A percentile compares a stretch with the other conserved stretches of the same genome.
Evolutionary conservation across 2,329 filamentous ascomycete genomes (phyloP).

Genomic region (Sclerotinia minor): DNA sequence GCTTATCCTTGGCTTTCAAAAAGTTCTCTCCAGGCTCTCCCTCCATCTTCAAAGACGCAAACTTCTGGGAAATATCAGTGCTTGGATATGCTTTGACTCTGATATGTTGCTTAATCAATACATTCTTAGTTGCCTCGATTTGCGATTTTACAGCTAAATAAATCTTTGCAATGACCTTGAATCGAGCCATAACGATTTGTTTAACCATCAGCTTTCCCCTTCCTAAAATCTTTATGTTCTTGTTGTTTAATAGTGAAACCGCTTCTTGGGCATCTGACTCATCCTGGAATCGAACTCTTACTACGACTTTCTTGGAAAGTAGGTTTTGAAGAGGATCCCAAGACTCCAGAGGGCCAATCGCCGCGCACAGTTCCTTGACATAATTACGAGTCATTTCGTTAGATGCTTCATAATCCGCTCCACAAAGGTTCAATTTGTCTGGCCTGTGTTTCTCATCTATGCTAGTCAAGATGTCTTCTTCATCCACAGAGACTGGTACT

Average conservation of each 20-base stretch:
- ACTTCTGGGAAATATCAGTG: constrained; percentile 34
- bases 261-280: constrained; percentile 45
- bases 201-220: constrained; percentile 43
- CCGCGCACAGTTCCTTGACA: background rate
- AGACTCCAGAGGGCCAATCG: background rate
- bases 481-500: background rate
- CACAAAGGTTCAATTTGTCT: background rate
- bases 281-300: constrained; percentile 44
- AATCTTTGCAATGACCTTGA: constrained; percentile 44
- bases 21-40: constrained; percentile 41
- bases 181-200: constrained; percentile 44
- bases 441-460: background rate
- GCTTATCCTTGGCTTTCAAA: constrained; percentile 39
- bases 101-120: constrained; percentile 42
- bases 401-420: constrained; percentile 1
- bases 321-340: background rate
- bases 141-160: constrained; percentile 40
- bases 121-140: constrained; percentile 35
- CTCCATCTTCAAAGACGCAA: constrained; percentile 45
- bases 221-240: constrained; percentile 39
- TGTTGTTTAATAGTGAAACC: constrained; percentile 40
- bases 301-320: constrained; percentile 39
- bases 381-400: background rate
- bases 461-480: background rate
- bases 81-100: constrained; percentile 37